Base-by-base conservation (phyloP, 306 rosid species). In the Dryas alaskensis region DNA sequence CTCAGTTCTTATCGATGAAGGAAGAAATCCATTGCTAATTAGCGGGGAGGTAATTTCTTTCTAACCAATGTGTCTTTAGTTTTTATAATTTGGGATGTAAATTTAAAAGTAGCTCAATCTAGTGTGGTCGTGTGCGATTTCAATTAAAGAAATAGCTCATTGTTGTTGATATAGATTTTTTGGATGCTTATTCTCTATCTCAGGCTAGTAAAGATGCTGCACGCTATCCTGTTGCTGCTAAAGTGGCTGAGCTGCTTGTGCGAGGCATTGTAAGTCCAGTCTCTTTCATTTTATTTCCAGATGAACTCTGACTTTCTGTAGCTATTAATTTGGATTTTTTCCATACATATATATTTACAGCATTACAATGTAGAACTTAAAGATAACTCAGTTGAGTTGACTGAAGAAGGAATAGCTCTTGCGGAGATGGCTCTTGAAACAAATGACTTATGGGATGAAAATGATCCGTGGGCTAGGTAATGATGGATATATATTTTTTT, bases 391-490 rank as follows among this genome's bases (percentile, higher is more conserved):
- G 96, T 91, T 57, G 97, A 91, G 90, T 81, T 93, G 89, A 91
- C 96, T 14, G 98, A 93, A 79, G 96, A 93, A 79, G 98, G 98
- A 84, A 93, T 93, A 75, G 87, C 85, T 46, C 97, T 93, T 79
- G 98, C 98, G 6, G 98, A 93, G 83, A 86, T 78, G 83, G 97
- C 96, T 84, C 97, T 93, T 60, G 98, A 93, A 85, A 91, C 96
- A 47, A 86, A 81, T 78, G 98, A 93, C 82, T 86, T 93, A 67
- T 93, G 98, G 98, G 98, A 93, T 89, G 98, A 93, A 85, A 89
- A 81, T 87, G 98, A 93, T 83, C 98, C 98, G 2, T 93, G 98
- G 98, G 97, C 97, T 31, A 88, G 98, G 97, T 91, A 81, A 83
- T 51, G 65, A 44, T 84, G 70, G 72, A 60, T 59, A 60, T 69